Evolutionary conservation across 2,329 filamentous ascomycete species (phyloP).

Genomic region (Sclerotinia nivalis): DNA sequence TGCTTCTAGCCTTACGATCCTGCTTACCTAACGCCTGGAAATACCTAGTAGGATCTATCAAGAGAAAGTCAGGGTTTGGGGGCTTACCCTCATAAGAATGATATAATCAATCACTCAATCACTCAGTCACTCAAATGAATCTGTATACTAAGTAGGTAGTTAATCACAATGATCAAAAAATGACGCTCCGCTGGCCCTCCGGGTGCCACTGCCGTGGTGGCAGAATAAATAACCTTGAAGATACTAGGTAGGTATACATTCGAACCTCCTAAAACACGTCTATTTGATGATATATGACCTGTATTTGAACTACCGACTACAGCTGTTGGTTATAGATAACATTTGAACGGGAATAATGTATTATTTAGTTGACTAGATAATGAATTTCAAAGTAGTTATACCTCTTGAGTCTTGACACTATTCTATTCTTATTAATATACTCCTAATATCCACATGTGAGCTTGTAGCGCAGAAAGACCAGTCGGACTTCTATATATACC

Average conservation of each 20-base stretch:
- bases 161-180: background rate
- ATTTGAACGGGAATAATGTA: too few species aligned
- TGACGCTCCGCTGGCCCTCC: conserved; percentile 2
- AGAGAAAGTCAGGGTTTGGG: background rate
- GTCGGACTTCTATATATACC: too few species aligned
- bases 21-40: background rate
- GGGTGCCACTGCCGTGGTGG: conserved; percentile 3
- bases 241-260: background rate
- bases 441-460: too few species aligned
- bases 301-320: too few species aligned
- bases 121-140: background rate
- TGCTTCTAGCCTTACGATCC: background rate
- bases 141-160: background rate
- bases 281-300: background rate
- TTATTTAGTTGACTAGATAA: too few species aligned
- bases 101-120: background rate
- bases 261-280: background rate
- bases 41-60: too few species aligned
- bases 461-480: too few species aligned
- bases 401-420: too few species aligned
- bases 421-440: too few species aligned
- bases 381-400: too few species aligned
- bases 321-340: too few species aligned
- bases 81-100: background rate
- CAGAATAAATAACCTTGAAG: background rate